These are phyloP conservation scores for Cladophialophora yegresii DNA, from an alignment of 2,329 filamentous ascomycete species.

Conservation along the genomic window DNA sequence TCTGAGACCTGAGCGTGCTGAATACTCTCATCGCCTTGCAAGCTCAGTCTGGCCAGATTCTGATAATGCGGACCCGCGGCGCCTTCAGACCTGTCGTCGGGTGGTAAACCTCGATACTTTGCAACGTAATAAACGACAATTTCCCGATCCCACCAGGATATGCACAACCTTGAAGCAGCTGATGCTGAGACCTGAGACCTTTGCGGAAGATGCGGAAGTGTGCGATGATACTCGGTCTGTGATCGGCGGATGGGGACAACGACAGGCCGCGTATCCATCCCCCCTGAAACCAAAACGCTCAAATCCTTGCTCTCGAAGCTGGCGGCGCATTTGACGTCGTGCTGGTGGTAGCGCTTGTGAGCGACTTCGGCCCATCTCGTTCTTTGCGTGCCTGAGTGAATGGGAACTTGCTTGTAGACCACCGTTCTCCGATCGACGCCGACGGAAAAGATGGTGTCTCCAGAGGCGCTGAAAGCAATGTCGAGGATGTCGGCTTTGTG, in stretches of 20 bases:
- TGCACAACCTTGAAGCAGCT: conserved; percentile 69
- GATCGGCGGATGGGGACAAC: conserved; percentile 73
- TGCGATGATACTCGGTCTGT: conserved; percentile 69
- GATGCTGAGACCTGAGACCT: conserved; percentile 72
- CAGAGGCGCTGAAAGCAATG: conserved; percentile 78
- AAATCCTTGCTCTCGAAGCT: conserved; percentile 81
- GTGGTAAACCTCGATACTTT: conserved; percentile 4
- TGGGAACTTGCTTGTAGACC: conserved; percentile 68
- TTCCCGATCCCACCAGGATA: conserved; percentile 91
- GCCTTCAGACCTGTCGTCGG: conserved; percentile 8
- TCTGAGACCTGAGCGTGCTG: conserved; percentile 70
- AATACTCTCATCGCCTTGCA: conserved; percentile 75
- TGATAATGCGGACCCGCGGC: conserved; percentile 28
- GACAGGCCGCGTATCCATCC: conserved; percentile 80
- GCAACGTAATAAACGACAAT: conserved; percentile 71
- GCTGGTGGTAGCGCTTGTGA: conserved; percentile 82
- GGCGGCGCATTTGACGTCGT: conserved; percentile 94
- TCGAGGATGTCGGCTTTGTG: conserved; percentile 91
- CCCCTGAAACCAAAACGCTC: conserved; percentile 88
- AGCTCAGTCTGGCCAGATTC: conserved; percentile 28
- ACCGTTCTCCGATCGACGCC: conserved; percentile 89
- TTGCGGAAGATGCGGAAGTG: conserved; percentile 82
- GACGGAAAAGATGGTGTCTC: conserved; percentile 79
- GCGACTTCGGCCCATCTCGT: conserved; percentile 80
- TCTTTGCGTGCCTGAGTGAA: conserved; percentile 50